Evolutionary conservation across 1,139 yeast species (phyloP), one percentile per base, ranked within the genome.

Genomic region (Sugiyamaella japonica): DNA sequence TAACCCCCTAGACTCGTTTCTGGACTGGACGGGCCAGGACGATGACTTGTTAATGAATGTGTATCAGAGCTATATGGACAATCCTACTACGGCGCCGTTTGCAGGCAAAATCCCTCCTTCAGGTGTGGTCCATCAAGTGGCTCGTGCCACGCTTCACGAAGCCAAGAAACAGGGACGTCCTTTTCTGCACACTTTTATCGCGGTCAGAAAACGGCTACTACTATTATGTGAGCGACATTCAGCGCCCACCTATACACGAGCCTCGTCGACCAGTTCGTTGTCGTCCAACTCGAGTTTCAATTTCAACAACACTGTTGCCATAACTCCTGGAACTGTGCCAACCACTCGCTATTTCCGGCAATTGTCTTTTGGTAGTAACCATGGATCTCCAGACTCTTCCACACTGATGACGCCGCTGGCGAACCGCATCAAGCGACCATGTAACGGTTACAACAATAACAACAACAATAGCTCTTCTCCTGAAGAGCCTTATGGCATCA

Each of bases 31-130:
- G 10, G 57, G 56, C 13, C 58, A 53, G 13, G 72, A 70, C 47
- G 74, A 70, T 56, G 62, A 58, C 38, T 56, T 68, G 8, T 59
- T 70, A 20, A 52, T 62, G 58, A 50, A 55, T 16, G 59, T 62
- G 8, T 68, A 68, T 49, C 68, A 69, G 43, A 60, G 60, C 16
- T 51, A 63, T 31, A 57, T 63, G 7, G 66, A 62, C 46, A 64
- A 68, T 50, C 74, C 74, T 1, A 63, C 67, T 10, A 60, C 60
- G 10, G 72, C 74, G 3, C 74, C 74, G 12, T 71, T 71, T 54
- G 66, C 71, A 8, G 74, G 74, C 9, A 57, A 64, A 31, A 60
- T 67, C 32, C 74, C 74, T 16, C 75, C 75, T 2, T 65, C 70
- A 1, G 74, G 73, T 2, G 60, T 72, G 5, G 67, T 70, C 29